Evolutionary conservation across 1,284 basidiomycete species (phyloP).

Genomic region (Malassezia obtusa): DNA sequence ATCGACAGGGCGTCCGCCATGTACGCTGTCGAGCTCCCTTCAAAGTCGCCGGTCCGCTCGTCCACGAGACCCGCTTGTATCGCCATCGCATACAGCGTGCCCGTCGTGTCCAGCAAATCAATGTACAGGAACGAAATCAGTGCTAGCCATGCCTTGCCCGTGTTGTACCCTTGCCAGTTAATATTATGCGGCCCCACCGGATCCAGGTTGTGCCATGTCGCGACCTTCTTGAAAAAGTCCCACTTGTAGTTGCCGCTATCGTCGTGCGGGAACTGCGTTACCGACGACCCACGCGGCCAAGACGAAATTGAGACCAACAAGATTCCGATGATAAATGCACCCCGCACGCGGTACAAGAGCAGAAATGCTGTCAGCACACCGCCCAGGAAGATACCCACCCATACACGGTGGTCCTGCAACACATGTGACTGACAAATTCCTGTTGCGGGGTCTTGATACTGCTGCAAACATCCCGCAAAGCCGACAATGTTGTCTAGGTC

Average conservation of each 20-base stretch:
- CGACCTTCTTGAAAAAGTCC: conserved; percentile 77
- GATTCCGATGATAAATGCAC: conserved; percentile 68
- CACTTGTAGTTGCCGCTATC: conserved; percentile 62
- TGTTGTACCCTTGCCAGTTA: conserved; percentile 53
- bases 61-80: conserved; percentile 81
- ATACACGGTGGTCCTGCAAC: conserved; percentile 65
- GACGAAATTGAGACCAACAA: conserved; percentile 75
- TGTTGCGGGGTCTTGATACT: conserved; percentile 37
- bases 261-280: conserved; percentile 75
- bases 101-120: conserved; percentile 55
- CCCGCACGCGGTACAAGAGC: conserved; percentile 75
- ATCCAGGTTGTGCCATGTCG: conserved; percentile 55
- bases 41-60: conserved; percentile 74
- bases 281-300: conserved; percentile 69
- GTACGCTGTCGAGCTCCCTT: conserved; percentile 69
- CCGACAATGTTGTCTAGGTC: conserved; percentile 63
- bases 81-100: conserved; percentile 81
- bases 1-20: conserved; percentile 64
- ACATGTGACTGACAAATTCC: conserved; percentile 62
- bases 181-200: conserved; percentile 55
- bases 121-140: conserved; percentile 75
- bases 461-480: conserved; percentile 61
- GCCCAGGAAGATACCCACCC: conserved; percentile 79
- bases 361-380: conserved; percentile 57
- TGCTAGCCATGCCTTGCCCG: conserved; percentile 74